Evolutionary conservation across 169 alveolate genomes (phyloP), one percentile per base, ranked within the genome.

Genomic region (Cyclospora cayetanensis): DNA sequence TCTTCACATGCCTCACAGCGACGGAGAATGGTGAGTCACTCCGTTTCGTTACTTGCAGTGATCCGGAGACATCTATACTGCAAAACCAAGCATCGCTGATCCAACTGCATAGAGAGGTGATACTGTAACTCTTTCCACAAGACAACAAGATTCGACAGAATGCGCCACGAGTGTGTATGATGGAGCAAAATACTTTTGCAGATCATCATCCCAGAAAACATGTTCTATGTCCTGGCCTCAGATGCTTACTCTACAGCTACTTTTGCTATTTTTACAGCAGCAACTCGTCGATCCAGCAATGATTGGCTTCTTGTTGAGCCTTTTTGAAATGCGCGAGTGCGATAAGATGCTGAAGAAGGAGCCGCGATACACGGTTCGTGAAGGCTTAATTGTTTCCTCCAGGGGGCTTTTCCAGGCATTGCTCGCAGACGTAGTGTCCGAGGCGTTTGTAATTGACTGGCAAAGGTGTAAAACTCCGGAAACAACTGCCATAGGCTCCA

Each of bases 321-420:
- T 79, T n/a, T 50, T 79, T 1, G n/a, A 35, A 42, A 79, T 52
- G 89, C 53, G 35, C 46, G 20, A 27, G 5, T 79, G 89, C 4
- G 34, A 50, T 22, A 4, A 12, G 34, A 1, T 15, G 22, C 52
- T 79, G n/a, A 79, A 52, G 72, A 31, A 20, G 4, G 22, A 2
- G 12, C 89, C 89, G 34, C 0, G 25, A 18, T 79, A 79, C 25
- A 4, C 11, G 22, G 65, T 72, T 18, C 89, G 43, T 15, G 72
- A 52, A 1, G 89, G 89, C 22, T 34, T 39, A 35, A 31, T 22
- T 20, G 42, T 79, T 35, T 31, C 9, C 52, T 37, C 89, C 27
- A 46, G 37, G 37, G 74, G 89, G 70, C 89, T 79, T 79, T 79
- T 79, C 74, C 89, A 79, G 89, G 89, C 89, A 0, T 34, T 79